Conservation (phyloP, 495 filamentous ascomycete species). For the Podospora pseudocomata region DNA sequence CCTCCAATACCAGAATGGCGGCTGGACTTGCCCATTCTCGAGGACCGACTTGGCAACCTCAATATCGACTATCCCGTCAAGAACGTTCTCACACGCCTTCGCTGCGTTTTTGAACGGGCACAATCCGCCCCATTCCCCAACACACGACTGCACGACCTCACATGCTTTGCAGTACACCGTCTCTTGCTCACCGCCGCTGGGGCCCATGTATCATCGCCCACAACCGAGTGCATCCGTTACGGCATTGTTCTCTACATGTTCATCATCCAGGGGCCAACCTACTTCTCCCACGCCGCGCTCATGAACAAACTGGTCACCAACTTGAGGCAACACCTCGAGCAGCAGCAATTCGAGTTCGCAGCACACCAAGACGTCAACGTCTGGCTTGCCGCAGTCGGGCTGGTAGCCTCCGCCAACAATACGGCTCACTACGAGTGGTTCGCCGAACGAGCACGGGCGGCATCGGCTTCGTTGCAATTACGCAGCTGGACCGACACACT, state of each 20-base stretch:
- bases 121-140: constrained; percentile 26
- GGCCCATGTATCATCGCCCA: constrained; percentile 19
- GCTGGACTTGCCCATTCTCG: constrained; percentile 14
- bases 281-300: constrained; percentile 47
- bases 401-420: constrained; percentile 37
- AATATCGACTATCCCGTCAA: constrained; percentile 33
- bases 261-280: constrained; percentile 48
- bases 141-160: constrained; percentile 48
- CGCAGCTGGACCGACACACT: background rate
- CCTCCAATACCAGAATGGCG: constrained; percentile 46
- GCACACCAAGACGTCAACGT: constrained; percentile 24
- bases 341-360: constrained; percentile 18
- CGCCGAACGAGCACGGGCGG: constrained; percentile 1
- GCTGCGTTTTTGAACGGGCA: constrained; percentile 35
- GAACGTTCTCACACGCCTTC: constrained; percentile 43
- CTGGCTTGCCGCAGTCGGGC: constrained; percentile 42
- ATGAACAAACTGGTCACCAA: constrained; percentile 33
- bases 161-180: constrained; percentile 48
- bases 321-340: constrained; percentile 31
- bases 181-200: constrained; percentile 31
- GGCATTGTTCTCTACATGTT: constrained; percentile 49
- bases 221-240: constrained; percentile 46
- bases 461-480: background rate
- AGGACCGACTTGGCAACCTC: constrained; percentile 18
- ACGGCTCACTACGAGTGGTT: constrained; percentile 37